Evolutionary conservation across 2,329 filamentous ascomycete species (phyloP).

Genomic region (Colletotrichum aenigma): DNA sequence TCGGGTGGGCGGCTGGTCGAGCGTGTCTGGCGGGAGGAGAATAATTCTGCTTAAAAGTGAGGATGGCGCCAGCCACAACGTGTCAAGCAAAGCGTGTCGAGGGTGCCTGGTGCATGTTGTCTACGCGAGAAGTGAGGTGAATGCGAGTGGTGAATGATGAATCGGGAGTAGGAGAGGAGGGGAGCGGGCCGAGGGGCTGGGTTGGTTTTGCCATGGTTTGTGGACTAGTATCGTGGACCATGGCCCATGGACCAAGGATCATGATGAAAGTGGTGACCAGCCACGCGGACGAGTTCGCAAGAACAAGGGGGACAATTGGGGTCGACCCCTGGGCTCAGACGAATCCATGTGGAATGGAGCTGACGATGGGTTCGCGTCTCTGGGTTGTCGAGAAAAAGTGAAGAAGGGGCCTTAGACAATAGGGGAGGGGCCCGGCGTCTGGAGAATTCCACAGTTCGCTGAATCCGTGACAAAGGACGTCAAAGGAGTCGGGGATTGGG

Average conservation of each 20-base stretch:
- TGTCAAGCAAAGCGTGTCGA: background rate
- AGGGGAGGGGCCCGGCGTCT: background rate
- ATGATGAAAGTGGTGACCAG: background rate
- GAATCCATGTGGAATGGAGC: background rate
- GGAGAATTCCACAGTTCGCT: background rate
- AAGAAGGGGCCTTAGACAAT: too few relatives aligned
- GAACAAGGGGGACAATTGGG: slow-evolving; percentile 12
- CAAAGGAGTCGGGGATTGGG: background rate
- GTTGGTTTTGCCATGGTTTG: slow-evolving; percentile 1
- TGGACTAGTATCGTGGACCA: background rate
- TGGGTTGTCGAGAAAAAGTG: background rate
- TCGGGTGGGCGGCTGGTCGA: background rate
- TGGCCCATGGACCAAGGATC: background rate
- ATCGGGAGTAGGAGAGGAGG: background rate
- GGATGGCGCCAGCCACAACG: background rate
- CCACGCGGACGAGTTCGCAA: background rate
- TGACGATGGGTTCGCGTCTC: background rate
- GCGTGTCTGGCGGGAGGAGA: background rate
- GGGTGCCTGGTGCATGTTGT: background rate
- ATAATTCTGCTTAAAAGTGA: background rate
- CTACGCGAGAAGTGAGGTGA: background rate
- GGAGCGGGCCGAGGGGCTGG: slow-evolving; percentile 8
- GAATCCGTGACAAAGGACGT: background rate
- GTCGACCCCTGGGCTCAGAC: background rate
- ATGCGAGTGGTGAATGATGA: background rate